Percentiles rank a stretch among this genome's conserved stretches.
Evolutionary conservation across 1,139 yeast species (phyloP).

Genomic region (Protomyces inouyei): DNA sequence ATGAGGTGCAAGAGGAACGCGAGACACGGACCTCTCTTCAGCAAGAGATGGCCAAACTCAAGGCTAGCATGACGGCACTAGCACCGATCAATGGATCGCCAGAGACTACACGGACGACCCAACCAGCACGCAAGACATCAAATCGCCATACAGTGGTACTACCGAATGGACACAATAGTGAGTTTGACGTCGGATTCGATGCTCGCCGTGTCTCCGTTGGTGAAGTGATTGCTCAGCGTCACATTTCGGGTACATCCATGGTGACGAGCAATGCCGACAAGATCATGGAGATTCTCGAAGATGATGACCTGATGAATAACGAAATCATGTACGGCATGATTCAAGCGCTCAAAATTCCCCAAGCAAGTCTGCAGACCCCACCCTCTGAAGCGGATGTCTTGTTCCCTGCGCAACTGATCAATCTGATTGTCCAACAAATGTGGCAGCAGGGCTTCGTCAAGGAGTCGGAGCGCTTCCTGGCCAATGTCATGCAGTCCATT

Average conservation of each 20-base stretch:
- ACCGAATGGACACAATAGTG: not conserved
- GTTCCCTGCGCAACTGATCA: conserved; percentile 93
- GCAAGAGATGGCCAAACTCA: conserved; percentile 38
- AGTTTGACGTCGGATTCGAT: not conserved
- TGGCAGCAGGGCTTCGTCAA: conserved; percentile 95
- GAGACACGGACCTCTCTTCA: conserved; percentile 45
- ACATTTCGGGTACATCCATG: not conserved
- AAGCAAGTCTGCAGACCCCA: conserved; percentile 73
- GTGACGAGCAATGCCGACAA: conserved; percentile 38
- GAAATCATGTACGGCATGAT: conserved; percentile 86
- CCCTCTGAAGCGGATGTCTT: conserved; percentile 78
- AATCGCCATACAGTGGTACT: not conserved
- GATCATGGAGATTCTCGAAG: conserved; percentile 54
- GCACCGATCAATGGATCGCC: not conserved
- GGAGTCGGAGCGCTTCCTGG: conserved; percentile 85
- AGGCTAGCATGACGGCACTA: conserved; percentile 7
- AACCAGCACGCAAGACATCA: not conserved
- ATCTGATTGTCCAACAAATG: conserved; percentile 90
- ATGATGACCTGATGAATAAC: conserved; percentile 69
- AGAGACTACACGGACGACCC: not conserved
- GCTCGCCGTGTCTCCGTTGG: not conserved
- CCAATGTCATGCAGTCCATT: conserved; percentile 81
- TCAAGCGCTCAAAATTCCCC: conserved; percentile 83
- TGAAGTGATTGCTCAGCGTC: not conserved
- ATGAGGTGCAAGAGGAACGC: conserved; percentile 38